Evolutionary conservation across 768 basidiomycete species (phyloP), one percentile per base, ranked within the genome.

Genomic region (Mycena indigotica): DNA sequence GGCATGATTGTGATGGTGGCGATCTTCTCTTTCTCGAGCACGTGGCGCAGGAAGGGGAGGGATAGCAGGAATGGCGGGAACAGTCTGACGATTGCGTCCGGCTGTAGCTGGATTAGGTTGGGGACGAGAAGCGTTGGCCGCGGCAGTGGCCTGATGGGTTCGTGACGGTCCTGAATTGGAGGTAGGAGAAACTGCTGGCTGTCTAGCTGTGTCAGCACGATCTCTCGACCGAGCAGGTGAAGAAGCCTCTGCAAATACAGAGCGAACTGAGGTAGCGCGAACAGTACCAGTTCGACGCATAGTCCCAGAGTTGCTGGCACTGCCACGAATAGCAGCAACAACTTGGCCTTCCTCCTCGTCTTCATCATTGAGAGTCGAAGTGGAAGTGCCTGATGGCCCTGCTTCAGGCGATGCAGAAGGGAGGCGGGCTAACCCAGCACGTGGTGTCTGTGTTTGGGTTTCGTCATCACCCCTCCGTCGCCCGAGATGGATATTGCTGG

Each of bases 41-140:
- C 55, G 59, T 2, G 60, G 28, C 5, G 56, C 58, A 10, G 53
- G 21, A 12, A 48, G 23, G 3, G 35, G 54, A 4, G 32, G 12
- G 6, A 70, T 70, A 10, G 74, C 69, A 2, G 72, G 73, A 5
- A 72, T 69, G 3, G 69, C 66, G 1, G 72, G 68, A 4, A 66
- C 63, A 15, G 55, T 46, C 46, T 55, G 57, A 21, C 61, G 61
- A 15, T 44, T 24, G 3, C 58, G 58, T 15, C 53, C 57, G 2
- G 57, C 38, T 5, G 53, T 54, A 26, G 54, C 57, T 2, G 55
- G 48, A 10, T 62, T 51, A 21, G 65, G 51, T 46, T 89, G 84
- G 0, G 91, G 92, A 50, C 92, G 92, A 0, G 92, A 92, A 0
- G 93, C 91, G 35, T 91, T 91, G 8, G 93, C 28, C 44, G 29